phyloP scores from a whole-genome alignment of 1,284 basidiomycete genomes.

The Austropuccinia psidii region DNA sequence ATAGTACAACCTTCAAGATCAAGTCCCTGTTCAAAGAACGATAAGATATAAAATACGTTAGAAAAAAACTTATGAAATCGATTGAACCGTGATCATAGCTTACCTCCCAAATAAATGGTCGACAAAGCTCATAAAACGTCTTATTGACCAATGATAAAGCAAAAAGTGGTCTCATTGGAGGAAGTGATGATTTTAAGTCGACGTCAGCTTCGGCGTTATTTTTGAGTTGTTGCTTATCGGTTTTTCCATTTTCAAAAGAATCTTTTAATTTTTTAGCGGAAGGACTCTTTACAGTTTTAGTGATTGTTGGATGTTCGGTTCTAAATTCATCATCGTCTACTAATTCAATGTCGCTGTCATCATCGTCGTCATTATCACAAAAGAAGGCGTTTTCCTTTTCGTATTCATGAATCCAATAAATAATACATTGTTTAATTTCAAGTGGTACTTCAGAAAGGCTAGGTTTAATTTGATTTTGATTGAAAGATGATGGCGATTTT shows the following conservation, averaged over 20 bases:
- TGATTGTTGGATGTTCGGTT: too few species aligned
- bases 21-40: background rate
- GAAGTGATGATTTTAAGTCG: background rate
- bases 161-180: background rate
- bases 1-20: constrained; percentile 2
- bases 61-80: background rate
- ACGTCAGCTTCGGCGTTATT: background rate
- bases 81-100: background rate
- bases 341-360: constrained; percentile 14
- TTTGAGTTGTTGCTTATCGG: background rate
- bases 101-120: constrained; percentile 29
- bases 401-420: background rate
- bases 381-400: background rate
- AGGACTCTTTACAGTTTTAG: too few species aligned
- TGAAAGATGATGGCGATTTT: too few species aligned
- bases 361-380: constrained; percentile 8
- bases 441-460: background rate
- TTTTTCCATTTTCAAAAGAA: background rate
- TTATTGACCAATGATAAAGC: background rate
- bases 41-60: background rate
- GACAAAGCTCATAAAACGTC: constrained; percentile 19
- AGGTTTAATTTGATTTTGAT: too few species aligned
- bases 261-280: background rate
- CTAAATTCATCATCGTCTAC: constrained; percentile 22
- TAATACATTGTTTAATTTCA: constrained; percentile 12